Evolutionary conservation across 176 grass and related monocot species (phyloP).

Genomic region (Eleusine coracana): DNA sequence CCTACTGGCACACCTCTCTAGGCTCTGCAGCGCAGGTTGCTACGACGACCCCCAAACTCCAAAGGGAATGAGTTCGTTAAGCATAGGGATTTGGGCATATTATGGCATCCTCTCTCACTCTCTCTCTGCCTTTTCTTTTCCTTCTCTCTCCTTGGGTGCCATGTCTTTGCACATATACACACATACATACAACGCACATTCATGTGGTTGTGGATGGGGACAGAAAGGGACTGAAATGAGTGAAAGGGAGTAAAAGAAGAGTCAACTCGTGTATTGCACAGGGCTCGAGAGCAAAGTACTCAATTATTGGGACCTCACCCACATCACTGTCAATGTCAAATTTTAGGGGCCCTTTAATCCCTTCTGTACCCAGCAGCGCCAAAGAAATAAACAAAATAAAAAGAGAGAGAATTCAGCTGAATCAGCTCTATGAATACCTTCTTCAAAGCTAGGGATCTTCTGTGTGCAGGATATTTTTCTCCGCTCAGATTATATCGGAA

Average conservation of each 20-base stretch:
- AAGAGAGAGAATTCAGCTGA: not conserved
- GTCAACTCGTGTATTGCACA: conserved; percentile 91
- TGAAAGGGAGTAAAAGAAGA: conserved; percentile 81
- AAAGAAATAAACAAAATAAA: not conserved
- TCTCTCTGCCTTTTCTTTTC: not conserved
- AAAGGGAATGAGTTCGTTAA: conserved; percentile 76
- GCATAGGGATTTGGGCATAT: conserved; percentile 83
- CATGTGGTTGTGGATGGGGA: conserved; percentile 67
- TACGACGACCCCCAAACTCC: conserved; percentile 59
- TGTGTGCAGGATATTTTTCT: not conserved
- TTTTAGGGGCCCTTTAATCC: conserved; percentile 50
- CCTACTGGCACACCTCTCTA: conserved; percentile 57
- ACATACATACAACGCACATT: conserved; percentile 47
- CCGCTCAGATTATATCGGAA: not conserved
- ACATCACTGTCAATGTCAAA: conserved; percentile 63
- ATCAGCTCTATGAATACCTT: not conserved
- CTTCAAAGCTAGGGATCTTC: not conserved
- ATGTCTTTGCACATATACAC: not conserved
- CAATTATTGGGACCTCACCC: conserved; percentile 72
- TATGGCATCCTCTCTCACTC: not conserved
- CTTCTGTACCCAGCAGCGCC: conserved; percentile 19
- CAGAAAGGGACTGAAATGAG: conserved; percentile 87
- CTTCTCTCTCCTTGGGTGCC: conserved; percentile 28
- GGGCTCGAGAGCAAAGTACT: conserved; percentile 86
- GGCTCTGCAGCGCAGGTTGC: conserved; percentile 40